Base-by-base conservation (phyloP, 805 yeast genomes). In the Wickerhamiella musiphila region DNA sequence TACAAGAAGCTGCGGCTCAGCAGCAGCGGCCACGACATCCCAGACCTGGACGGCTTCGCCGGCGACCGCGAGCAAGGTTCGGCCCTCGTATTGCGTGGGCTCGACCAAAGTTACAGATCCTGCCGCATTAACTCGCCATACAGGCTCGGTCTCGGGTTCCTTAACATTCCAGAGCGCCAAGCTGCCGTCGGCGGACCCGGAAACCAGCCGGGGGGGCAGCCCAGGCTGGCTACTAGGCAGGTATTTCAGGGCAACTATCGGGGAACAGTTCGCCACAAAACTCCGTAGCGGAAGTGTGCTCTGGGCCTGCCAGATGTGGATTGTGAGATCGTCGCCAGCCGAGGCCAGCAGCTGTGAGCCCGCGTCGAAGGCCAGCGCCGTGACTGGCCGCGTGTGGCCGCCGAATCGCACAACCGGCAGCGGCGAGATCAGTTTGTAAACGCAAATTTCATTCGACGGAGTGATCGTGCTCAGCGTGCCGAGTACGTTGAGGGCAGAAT, bases 221-320 rank as follows among this genome's bases (percentile, higher is more conserved):
- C 27, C 23, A 2, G 18, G 20, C 7, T 30, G 24, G 7, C 32
- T 28, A 2, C 36, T 31, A 4, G 40, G 27, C 44, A 41, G 39
- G 10, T 16, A 18, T n/a, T 28, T 19, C 4, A 33, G 36, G 5
- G 35, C 37, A 24, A 45, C 35, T 5, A 52, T 41, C 1, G 52
- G 54, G 4, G 45, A 51, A 1, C 40, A 32, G 33, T 44, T 48
- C 2, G 48, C 47, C 7, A 28, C 15, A 6, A 49, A 35, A 7
- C 38, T 33, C 13, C 37, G 25, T 6, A 42, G 45, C 25, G 45
- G 45, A 32, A 34, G 41, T 32, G 34, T 57, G 38, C 37, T 56
- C 43, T 32, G 74, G 33, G 93, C 93, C 71, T 29, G 60, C 93
- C 94, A 84, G 14, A 82, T 58, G 42, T 79, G 66, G 6, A 83